Evolutionary conservation across 441 rosid genomes (phyloP).

Genomic region (Cnidoscolus chayamansa): DNA sequence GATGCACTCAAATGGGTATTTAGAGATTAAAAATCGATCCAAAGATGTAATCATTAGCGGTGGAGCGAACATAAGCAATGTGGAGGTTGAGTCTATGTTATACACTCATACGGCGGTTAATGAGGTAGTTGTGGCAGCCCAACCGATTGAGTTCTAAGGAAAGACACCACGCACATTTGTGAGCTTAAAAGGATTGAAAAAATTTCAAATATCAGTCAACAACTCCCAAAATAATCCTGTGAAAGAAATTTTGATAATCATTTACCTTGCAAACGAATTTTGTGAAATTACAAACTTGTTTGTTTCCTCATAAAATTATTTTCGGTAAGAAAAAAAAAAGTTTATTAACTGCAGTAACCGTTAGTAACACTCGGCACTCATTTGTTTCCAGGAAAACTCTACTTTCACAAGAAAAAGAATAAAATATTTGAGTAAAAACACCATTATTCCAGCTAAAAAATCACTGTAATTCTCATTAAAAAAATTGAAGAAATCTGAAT

Average conservation of each 20-base stretch:
- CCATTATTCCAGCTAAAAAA: conserved; percentile 3
- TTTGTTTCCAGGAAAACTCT: conserved; percentile 7
- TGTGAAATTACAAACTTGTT: background rate
- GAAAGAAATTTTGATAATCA: background rate
- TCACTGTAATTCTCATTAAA: background rate
- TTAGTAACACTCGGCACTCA: background rate
- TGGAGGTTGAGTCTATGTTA: too few species aligned
- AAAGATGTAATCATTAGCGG: too few species aligned
- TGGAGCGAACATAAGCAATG: too few species aligned
- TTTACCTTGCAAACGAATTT: background rate
- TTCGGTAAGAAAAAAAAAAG: background rate
- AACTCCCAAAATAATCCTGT: background rate
- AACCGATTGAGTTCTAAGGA: too few species aligned
- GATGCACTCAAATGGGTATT: too few species aligned
- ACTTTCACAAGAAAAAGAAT: background rate
- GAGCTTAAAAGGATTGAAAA: too few species aligned
- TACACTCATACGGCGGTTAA: too few species aligned
- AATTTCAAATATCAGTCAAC: background rate
- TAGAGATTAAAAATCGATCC: too few species aligned
- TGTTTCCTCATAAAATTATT: background rate
- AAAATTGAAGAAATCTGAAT: background rate
- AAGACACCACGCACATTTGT: too few species aligned
- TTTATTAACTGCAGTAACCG: background rate
- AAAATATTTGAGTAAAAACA: background rate
- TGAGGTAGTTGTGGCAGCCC: too few species aligned